Percentiles rank a stretch among this genome's conserved stretches.
These are phyloP conservation scores for Claviceps digitariae DNA, from an alignment of 2,329 filamentous ascomycete genomes.

Conservation along the genomic window DNA sequence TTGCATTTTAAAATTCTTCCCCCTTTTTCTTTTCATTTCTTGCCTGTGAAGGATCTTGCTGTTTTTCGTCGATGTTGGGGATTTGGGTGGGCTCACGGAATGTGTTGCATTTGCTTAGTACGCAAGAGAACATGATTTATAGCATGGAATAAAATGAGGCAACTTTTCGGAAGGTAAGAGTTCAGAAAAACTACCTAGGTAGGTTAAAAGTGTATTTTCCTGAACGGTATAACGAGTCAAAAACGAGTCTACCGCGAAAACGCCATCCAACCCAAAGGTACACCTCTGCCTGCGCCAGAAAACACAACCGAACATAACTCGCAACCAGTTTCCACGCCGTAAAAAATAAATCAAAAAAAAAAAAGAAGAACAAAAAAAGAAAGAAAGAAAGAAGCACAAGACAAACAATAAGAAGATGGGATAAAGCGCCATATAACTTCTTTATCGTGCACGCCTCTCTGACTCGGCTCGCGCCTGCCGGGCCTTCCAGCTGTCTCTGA, in stretches of 20 bases:
- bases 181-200: background rate
- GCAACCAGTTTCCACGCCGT: too few relatives aligned
- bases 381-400: background rate
- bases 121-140: too few relatives aligned
- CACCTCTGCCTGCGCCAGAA: background rate
- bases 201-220: too few relatives aligned
- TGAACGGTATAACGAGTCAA: too few relatives aligned
- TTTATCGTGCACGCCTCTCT: conserved; percentile 11
- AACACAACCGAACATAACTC: background rate
- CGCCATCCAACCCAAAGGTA: background rate
- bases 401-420: background rate
- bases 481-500: conserved; percentile 70
- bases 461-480: conserved; percentile 26
- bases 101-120: too few relatives aligned
- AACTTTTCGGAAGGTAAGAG: too few relatives aligned
- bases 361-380: background rate
- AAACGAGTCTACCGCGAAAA: background rate
- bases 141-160: too few relatives aligned
- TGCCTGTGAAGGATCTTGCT: too few relatives aligned
- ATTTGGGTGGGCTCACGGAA: too few relatives aligned
- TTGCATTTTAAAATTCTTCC: background rate
- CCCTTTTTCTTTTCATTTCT: background rate
- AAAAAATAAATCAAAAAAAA: background rate
- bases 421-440: background rate
- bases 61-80: too few relatives aligned